phyloP scores from a whole-genome alignment of 108 stramenopile genomes.

The Nannochloropsis oceanica region DNA sequence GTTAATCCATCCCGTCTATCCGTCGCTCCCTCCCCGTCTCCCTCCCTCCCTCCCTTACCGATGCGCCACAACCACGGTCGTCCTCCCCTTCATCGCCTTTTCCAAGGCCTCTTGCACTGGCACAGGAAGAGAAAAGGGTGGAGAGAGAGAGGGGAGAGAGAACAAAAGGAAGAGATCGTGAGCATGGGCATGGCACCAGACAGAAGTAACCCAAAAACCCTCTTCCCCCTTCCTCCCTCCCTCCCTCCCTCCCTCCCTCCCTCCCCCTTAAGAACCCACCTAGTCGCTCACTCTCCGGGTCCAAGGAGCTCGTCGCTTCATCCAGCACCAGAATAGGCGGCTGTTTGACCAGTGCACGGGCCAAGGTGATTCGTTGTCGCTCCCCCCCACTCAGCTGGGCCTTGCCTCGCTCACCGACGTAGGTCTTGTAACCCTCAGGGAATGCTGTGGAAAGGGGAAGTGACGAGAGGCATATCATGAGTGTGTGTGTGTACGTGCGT shows the following conservation, averaged over 20 bases:
- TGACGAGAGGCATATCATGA: not conserved
- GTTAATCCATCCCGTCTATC: not conserved
- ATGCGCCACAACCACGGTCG: not conserved
- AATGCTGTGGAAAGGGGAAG: not conserved
- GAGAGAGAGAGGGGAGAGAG: not conserved
- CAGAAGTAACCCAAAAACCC: too few species aligned
- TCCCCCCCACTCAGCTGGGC: constrained; percentile 19
- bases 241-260: not conserved
- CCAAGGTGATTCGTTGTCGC: constrained; percentile 12
- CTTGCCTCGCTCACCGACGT: constrained; percentile 19
- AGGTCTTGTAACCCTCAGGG: constrained; percentile 5
- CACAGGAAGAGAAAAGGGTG: not conserved
- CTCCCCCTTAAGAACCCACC: not conserved
- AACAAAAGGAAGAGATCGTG: not conserved
- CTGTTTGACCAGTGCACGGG: not conserved
- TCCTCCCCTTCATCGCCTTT: not conserved
- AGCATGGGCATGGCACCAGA: too few species aligned
- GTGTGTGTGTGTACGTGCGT: not conserved
- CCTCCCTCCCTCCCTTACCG: constrained; percentile 6
- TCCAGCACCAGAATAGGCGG: not conserved
- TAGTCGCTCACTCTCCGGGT: constrained; percentile 9
- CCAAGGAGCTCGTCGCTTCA: constrained; percentile 9
- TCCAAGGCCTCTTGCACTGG: constrained; percentile 11
- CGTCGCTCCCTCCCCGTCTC: not conserved
- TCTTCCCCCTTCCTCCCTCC: not conserved